Conservation (phyloP, 371 early-diverging fungal species). For the Phascolomyces articulosus region DNA sequence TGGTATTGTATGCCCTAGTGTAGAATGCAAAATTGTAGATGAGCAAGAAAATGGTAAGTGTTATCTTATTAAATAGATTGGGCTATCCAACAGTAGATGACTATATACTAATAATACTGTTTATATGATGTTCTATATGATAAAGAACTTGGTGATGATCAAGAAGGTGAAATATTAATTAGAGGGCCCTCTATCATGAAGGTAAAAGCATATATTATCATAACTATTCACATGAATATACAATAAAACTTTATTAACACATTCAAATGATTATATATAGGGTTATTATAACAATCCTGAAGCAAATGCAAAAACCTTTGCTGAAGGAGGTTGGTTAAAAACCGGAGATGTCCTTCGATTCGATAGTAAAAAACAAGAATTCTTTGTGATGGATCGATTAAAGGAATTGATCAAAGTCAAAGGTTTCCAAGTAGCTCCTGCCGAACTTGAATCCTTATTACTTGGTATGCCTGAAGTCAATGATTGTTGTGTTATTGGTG, state of each 20-base stretch:
- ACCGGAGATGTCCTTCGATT: slow-evolving; percentile 85
- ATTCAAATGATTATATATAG: neutral
- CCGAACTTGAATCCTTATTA: slow-evolving; percentile 19
- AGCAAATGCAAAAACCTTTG: slow-evolving; percentile 73
- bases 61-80: no score
- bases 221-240: no score
- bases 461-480: slow-evolving; percentile 35
- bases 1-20: slow-evolving; percentile 71
- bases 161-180: slow-evolving; percentile 71
- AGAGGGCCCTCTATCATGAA: slow-evolving; percentile 50
- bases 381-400: slow-evolving; percentile 70
- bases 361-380: slow-evolving; percentile 47
- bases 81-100: no score
- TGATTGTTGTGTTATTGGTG: slow-evolving; percentile 76
- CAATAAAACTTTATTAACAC: neutral
- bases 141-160: slow-evolving; percentile 56
- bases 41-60: slow-evolving; percentile 40
- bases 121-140: no score
- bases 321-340: slow-evolving; percentile 78
- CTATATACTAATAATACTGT: no score
- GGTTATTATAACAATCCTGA: slow-evolving; percentile 73
- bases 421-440: slow-evolving; percentile 70
- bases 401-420: slow-evolving; percentile 83
- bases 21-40: slow-evolving; percentile 72
- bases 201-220: neutral